Base-by-base conservation (phyloP, 2,329 filamentous ascomycete genomes). In the Fusarium globosum region DNA sequence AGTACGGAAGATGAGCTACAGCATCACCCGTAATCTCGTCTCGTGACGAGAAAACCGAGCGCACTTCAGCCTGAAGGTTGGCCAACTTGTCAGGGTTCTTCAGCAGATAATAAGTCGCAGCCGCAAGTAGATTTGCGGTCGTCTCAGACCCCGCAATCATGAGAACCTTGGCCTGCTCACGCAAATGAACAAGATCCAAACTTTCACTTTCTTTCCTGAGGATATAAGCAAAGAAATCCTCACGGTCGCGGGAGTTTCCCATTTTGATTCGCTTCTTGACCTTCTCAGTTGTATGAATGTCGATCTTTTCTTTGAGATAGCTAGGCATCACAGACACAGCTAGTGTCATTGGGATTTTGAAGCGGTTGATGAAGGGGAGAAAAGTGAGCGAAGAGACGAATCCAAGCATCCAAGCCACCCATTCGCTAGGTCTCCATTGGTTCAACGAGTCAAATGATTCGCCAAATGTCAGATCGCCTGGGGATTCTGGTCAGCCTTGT, bases 151-250 rank as follows among this genome's bases (percentile, higher is more conserved):
- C 69, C 1, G 69, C 65, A 9, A 72, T 1, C 15, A 71, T 61
- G 6, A 75, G 21, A 16, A 72, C 11, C 15, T 71, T 75, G 35
- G 72, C 69, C 35, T 75, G 72, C 15, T 74, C 65, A 15, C 62
- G 26, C 2, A 75, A 33, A 14, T 74, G 59, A 23, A 46, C 20
- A 1, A 28, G 16, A 20, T 64, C 52, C 9, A 65, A 39, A 10
- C 51, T 45, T 4, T 52, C 45, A 0, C 28, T 36, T 12, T 26
- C 63, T 3, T 58, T 62, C 0, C 53, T 52, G 7, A 75, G 59
- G 16, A 75, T 61, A 13, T 62, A 49, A 5, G 61, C 56, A 18
- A 75, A 71, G 52, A 75, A 74, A 6, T 74, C 65, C 15, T 71
- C 62, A 6, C 60, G 62, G 2, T 45, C 52, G 9, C 23, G 42